Evolutionary conservation across 495 filamentous ascomycete species (phyloP).

Genomic region (Hypoxylon perforatum): DNA sequence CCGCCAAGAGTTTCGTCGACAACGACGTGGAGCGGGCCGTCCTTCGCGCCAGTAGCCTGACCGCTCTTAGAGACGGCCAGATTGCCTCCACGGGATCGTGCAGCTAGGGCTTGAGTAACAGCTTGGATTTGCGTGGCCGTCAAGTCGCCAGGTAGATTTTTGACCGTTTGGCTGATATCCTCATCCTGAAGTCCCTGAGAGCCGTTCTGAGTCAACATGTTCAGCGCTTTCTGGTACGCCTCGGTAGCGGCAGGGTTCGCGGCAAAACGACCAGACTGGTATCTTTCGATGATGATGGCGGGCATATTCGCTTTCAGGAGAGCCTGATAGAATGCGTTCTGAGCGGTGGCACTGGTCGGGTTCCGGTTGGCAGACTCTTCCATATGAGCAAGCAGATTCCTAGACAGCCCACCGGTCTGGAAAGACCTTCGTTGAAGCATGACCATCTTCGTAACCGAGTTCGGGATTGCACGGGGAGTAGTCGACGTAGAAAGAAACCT

Average conservation of each 20-base stretch:
- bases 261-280: conserved; percentile 86
- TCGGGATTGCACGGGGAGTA: conserved; percentile 33
- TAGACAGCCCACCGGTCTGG: conserved; percentile 54
- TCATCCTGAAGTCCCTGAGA: conserved; percentile 46
- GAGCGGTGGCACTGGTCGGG: conserved; percentile 82
- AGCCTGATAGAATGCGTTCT: conserved; percentile 92
- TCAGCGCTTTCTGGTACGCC: conserved; percentile 79
- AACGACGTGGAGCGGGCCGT: conserved; percentile 88
- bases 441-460: conserved; percentile 28
- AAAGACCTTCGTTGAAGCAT: conserved; percentile 51
- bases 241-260: conserved; percentile 76
- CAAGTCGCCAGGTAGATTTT: conserved; percentile 53
- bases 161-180: conserved; percentile 43
- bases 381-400: conserved; percentile 61
- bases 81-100: conserved; percentile 75
- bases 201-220: conserved; percentile 62
- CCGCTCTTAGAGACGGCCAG: conserved; percentile 60
- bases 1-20: conserved; percentile 89
- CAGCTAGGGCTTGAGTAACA: conserved; percentile 87
- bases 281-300: conserved; percentile 87
- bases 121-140: conserved; percentile 78
- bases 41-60: conserved; percentile 71
- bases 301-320: conserved; percentile 93
- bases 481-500: conserved; percentile 44
- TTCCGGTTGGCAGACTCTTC: conserved; percentile 94